Evolutionary conservation across 2,329 filamentous ascomycete genomes (phyloP).

Genomic region (Trichoderma atrobrunneum): DNA sequence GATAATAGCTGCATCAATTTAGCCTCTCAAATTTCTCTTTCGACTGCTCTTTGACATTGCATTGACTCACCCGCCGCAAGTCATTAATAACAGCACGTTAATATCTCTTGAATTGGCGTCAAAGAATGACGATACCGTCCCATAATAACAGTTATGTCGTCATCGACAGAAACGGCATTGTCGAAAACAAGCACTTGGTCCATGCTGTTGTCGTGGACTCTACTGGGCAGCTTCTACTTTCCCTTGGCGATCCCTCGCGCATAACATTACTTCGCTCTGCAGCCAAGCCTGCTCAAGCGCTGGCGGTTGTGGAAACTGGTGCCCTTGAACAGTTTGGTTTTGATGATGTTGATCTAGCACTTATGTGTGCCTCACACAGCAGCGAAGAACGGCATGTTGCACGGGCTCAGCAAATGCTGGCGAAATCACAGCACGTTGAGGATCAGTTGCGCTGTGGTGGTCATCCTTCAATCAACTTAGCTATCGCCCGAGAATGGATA

Average conservation of each 20-base stretch:
- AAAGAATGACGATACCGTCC: neutral
- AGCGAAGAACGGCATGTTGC: constrained; percentile 41
- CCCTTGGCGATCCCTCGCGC: constrained; percentile 40
- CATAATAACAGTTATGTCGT: constrained; percentile 24
- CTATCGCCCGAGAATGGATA: constrained; percentile 40
- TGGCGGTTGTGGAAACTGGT: constrained; percentile 44
- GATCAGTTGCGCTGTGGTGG: constrained; percentile 42
- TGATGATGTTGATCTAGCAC: constrained; percentile 41
- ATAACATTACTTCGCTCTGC: constrained; percentile 44
- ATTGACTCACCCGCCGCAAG: neutral
- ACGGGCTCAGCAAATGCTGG: constrained; percentile 39
- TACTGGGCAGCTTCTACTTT: constrained; percentile 37
- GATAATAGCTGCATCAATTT: neutral
- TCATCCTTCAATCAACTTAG: constrained; percentile 35
- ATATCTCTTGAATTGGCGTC: neutral
- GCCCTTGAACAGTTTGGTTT: constrained; percentile 37
- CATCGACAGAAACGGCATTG: constrained; percentile 37
- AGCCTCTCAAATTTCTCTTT: neutral
- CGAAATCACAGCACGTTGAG: constrained; percentile 34
- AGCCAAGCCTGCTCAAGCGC: constrained; percentile 45
- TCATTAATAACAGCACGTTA: neutral
- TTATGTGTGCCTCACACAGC: constrained; percentile 48
- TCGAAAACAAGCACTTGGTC: constrained; percentile 45
- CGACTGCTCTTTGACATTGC: neutral
- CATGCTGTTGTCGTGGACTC: constrained; percentile 42